phyloP scores from a whole-genome alignment of 2,329 filamentous ascomycete species.

The Byssochlamys sp. region DNA sequence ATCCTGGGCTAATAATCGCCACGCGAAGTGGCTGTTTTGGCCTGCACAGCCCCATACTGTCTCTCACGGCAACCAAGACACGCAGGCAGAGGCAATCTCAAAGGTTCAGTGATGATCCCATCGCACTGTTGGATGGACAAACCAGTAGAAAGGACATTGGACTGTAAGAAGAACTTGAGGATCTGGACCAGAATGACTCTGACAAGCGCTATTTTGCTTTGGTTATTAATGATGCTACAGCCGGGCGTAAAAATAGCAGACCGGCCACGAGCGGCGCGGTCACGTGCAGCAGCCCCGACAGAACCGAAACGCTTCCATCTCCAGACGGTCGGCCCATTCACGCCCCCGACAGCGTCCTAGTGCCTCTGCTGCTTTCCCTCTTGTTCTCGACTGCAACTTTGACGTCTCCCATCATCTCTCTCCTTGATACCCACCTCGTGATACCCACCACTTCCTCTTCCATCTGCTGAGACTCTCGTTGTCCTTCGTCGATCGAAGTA shows the following conservation, averaged over 20 bases:
- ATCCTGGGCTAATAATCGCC: not conserved
- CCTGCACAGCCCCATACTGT: not conserved
- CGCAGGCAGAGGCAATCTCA: not conserved
- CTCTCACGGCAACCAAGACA: not conserved
- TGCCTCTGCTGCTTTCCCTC: constrained; percentile 5
- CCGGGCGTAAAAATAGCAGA: not conserved
- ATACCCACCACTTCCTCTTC: not conserved
- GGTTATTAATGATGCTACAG: not conserved
- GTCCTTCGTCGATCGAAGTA: not conserved
- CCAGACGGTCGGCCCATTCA: constrained; percentile 16
- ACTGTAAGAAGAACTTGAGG: not conserved
- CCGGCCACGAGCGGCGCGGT: constrained; percentile 2
- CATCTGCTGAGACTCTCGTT: not conserved
- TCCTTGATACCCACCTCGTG: not conserved
- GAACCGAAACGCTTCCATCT: constrained; percentile 17
- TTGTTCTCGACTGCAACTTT: constrained; percentile 4
- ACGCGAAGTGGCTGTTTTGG: constrained; percentile 1
- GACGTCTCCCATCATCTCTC: not conserved
- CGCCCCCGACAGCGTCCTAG: constrained; percentile 17
- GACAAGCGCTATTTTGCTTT: not conserved
- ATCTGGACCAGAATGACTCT: not conserved
- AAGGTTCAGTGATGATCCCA: not conserved
- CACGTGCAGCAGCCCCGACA: constrained; percentile 17
- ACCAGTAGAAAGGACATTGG: not conserved
- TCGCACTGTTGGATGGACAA: not conserved